Percentiles rank a stretch among this genome's conserved stretches.
Evolutionary conservation across 2,329 filamentous ascomycete species (phyloP).

Genomic region (Botrytis pseudocinerea): DNA sequence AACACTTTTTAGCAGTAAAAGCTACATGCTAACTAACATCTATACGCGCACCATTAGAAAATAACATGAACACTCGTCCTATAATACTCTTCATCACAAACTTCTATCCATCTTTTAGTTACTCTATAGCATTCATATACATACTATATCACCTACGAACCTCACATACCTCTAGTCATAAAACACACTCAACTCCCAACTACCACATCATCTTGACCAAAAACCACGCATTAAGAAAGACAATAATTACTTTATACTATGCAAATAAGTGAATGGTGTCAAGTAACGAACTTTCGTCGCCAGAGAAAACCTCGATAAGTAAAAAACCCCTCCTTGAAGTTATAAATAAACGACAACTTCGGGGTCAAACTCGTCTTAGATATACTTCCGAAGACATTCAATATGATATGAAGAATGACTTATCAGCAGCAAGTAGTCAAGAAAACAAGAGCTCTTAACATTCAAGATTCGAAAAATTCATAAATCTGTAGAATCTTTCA

Average conservation of each 20-base stretch:
- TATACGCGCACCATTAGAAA: not conserved
- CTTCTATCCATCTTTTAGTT: not conserved
- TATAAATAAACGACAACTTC: not conserved
- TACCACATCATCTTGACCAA: not conserved
- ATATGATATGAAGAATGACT: too few relatives aligned
- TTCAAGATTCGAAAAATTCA: too few relatives aligned
- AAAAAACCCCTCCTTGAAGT: not conserved
- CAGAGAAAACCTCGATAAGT: not conserved
- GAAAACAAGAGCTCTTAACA: too few relatives aligned
- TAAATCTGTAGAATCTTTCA: too few relatives aligned
- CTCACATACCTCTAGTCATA: not conserved
- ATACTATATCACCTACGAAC: not conserved
- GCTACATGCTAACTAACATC: not conserved
- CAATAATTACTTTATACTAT: too few relatives aligned
- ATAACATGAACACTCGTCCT: not conserved
- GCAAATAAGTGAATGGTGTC: too few relatives aligned
- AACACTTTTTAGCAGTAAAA: not conserved
- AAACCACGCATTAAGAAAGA: not conserved
- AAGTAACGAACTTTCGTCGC: not conserved
- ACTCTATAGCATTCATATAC: not conserved
- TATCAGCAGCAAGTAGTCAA: too few relatives aligned
- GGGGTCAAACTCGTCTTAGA: too few relatives aligned
- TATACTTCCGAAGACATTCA: too few relatives aligned
- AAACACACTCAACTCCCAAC: not conserved
- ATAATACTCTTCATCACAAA: not conserved